These are phyloP conservation scores for Epichloe brachyelytri DNA, from an alignment of 2,329 filamentous ascomycete genomes.

Conservation along the genomic window DNA sequence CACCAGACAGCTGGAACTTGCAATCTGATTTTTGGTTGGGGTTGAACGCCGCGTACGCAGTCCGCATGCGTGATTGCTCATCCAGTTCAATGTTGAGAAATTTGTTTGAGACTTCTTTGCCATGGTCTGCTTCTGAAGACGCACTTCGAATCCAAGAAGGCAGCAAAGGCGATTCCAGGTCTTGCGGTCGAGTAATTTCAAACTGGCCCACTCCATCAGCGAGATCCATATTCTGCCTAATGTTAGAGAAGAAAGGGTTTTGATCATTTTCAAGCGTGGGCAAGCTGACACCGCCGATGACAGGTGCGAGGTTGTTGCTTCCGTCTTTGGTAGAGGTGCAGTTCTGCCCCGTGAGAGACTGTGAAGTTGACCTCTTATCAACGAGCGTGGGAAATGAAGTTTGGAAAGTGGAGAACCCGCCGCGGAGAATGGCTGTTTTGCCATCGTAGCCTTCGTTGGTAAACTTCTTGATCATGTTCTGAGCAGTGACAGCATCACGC, in stretches of 20 bases:
- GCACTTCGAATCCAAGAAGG: slow-evolving; percentile 69
- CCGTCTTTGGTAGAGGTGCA: slow-evolving; percentile 17
- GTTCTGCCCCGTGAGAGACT: slow-evolving; percentile 8
- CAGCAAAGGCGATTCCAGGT: slow-evolving; percentile 38
- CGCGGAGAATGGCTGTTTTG: slow-evolving; percentile 59
- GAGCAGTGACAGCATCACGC: slow-evolving; percentile 66
- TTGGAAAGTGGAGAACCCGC: slow-evolving; percentile 68
- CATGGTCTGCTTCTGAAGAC: slow-evolving; percentile 53
- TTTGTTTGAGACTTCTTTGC: slow-evolving; percentile 67
- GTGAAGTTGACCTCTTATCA: slow-evolving; percentile 33
- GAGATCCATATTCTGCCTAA: slow-evolving; percentile 91
- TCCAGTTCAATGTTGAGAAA: slow-evolving; percentile 74
- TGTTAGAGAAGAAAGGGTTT: slow-evolving; percentile 92
- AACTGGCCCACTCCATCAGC: slow-evolving; percentile 85
- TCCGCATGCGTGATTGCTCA: slow-evolving; percentile 87
- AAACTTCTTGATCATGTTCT: slow-evolving; percentile 92
- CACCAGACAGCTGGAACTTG: slow-evolving; percentile 66
- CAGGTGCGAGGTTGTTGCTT: slow-evolving; percentile 42
- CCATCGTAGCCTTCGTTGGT: slow-evolving; percentile 70
- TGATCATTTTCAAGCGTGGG: slow-evolving; percentile 54
- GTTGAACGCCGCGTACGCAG: slow-evolving; percentile 46
- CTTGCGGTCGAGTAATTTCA: slow-evolving; percentile 36
- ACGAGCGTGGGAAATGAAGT: slow-evolving; percentile 51
- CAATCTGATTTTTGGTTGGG: slow-evolving; percentile 17
- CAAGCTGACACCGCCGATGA: slow-evolving; percentile 82